A percentile compares a stretch with the other conserved stretches of the same genome.
Conservation (phyloP, 2,329 filamentous ascomycete species). For the Microascus cirrosus region DNA sequence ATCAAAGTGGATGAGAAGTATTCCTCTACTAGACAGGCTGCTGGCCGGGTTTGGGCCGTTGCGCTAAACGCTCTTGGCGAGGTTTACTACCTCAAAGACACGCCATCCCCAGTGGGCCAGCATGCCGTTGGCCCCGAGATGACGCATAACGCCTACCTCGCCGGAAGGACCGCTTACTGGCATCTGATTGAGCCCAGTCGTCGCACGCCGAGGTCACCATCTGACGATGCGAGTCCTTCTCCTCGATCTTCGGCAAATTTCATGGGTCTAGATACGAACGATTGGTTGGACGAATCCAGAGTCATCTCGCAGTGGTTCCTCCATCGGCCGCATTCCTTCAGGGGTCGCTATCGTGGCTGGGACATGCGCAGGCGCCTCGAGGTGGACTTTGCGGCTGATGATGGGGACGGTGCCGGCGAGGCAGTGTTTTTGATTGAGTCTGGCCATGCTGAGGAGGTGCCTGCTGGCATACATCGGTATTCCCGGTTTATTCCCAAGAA, state of each 20-base stretch:
- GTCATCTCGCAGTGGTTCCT: constrained; percentile 70
- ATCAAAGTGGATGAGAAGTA: constrained; percentile 79
- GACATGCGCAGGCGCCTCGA: constrained; percentile 80
- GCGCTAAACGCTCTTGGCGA: constrained; percentile 91
- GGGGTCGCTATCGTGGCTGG: constrained; percentile 71
- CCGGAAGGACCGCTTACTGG: constrained; percentile 72
- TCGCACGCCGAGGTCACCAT: constrained; percentile 26
- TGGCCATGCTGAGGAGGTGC: constrained; percentile 50
- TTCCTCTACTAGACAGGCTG: constrained; percentile 55
- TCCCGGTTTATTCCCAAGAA: constrained; percentile 16
- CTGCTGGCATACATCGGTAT: constrained; percentile 31
- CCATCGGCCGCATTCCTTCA: constrained; percentile 67
- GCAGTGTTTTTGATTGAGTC: constrained; percentile 63
- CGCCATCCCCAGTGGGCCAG: constrained; percentile 45
- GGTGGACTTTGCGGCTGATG: constrained; percentile 80
- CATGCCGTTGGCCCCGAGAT: constrained; percentile 40
- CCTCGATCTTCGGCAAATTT: constrained; percentile 66
- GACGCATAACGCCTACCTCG: constrained; percentile 64
- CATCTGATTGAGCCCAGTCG: constrained; percentile 67
- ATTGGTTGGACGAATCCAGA: constrained; percentile 63
- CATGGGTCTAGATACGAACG: constrained; percentile 59
- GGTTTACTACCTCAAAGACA: constrained; percentile 69
- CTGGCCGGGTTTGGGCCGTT: constrained; percentile 76
- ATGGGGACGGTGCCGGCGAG: constrained; percentile 67
- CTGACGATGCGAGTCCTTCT: constrained; percentile 39